Evolutionary conservation across 306 rosid genomes (phyloP).

Genomic region (Senna tora): DNA sequence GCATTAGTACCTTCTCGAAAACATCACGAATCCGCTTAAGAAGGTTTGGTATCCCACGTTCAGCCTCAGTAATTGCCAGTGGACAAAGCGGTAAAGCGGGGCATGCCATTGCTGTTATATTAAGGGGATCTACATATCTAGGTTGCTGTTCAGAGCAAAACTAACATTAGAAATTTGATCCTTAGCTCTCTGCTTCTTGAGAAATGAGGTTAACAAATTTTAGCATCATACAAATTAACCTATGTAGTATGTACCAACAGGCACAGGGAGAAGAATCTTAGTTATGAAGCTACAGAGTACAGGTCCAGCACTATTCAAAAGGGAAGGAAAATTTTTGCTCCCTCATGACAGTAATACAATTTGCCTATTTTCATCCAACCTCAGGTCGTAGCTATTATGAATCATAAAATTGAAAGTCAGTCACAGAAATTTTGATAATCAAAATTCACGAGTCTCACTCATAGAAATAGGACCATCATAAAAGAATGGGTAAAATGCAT

Average conservation of each 20-base stretch:
- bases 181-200: not conserved
- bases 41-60: slow-evolving; percentile 86
- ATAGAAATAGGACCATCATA: slow-evolving; percentile 5
- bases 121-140: slow-evolving; percentile 87
- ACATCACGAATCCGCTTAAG: slow-evolving; percentile 90
- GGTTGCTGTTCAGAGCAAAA: slow-evolving; percentile 68
- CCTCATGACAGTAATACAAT: not conserved
- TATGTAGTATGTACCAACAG: slow-evolving; percentile 16
- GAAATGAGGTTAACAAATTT: slow-evolving; percentile 12
- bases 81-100: slow-evolving; percentile 99
- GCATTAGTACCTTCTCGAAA: slow-evolving; percentile 80
- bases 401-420: not conserved
- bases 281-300: slow-evolving; percentile 14
- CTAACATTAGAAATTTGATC: slow-evolving; percentile 2
- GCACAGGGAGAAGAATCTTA: not conserved
- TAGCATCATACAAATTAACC: slow-evolving; percentile 8
- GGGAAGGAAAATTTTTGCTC: not conserved
- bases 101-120: slow-evolving; percentile 96
- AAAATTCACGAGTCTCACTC: not conserved
- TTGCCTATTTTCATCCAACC: not conserved
- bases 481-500: too few relatives aligned
- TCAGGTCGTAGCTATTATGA: not conserved
- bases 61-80: slow-evolving; percentile 95
- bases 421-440: not conserved
- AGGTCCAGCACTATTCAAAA: slow-evolving; percentile 8